Percentiles rank a stretch among this genome's conserved stretches.
Evolutionary conservation across 371 early-diverging fungal genomes (phyloP).

Genomic region (Saksenaea vasiformis): DNA sequence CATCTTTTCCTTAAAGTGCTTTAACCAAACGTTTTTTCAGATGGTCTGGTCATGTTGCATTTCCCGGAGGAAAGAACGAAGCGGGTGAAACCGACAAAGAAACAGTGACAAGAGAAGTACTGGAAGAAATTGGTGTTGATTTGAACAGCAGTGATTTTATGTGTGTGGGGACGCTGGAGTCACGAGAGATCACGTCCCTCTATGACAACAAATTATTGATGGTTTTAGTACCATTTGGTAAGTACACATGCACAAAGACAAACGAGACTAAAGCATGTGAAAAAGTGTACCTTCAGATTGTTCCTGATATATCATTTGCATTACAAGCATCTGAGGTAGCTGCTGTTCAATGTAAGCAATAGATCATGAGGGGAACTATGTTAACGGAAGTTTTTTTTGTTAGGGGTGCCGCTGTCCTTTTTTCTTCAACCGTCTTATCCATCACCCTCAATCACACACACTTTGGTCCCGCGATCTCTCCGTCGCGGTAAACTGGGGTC

Average conservation of each 20-base stretch:
- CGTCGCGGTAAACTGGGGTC: constrained; percentile 19
- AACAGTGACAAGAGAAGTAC: constrained; percentile 67
- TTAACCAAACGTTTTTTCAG: constrained; percentile 11
- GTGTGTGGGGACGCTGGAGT: constrained; percentile 64
- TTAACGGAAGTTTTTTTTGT: not conserved
- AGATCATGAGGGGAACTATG: not conserved
- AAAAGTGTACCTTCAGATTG: constrained; percentile 64
- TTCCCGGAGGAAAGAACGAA: constrained; percentile 75
- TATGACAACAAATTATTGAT: constrained; percentile 55
- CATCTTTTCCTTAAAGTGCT: not conserved
- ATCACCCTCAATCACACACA: constrained; percentile 32
- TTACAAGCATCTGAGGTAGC: constrained; percentile 60
- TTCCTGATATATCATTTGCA: constrained; percentile 45
- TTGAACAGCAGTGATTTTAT: constrained; percentile 50
- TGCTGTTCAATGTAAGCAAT: constrained; percentile 53
- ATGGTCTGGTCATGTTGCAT: constrained; percentile 78
- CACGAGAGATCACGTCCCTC: constrained; percentile 59
- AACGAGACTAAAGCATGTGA: not conserved
- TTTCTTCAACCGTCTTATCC: constrained; percentile 43
- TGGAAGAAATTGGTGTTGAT: constrained; percentile 70
- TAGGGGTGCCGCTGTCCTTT: constrained; percentile 53
- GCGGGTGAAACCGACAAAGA: constrained; percentile 63
- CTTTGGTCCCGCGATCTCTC: constrained; percentile 36
- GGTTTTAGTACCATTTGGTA: constrained; percentile 67
- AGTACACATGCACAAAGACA: not conserved